Conservation (phyloP, 768 basidiomycete genomes). For the Strobilomyces dryophilus region DNA sequence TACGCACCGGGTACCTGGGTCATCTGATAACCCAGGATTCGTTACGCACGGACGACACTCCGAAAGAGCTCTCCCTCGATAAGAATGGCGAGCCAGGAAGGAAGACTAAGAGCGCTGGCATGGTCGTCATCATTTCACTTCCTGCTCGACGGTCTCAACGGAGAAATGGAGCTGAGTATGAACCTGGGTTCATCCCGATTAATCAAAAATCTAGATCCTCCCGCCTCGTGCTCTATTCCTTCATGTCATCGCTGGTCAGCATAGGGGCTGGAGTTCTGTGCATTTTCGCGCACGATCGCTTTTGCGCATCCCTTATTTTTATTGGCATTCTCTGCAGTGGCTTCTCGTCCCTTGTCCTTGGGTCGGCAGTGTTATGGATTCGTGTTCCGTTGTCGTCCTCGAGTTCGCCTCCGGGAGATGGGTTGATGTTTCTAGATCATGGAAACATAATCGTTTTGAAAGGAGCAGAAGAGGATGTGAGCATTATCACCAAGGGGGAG, state of each 20-base stretch:
- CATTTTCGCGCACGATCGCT: constrained; percentile 16
- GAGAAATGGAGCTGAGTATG: too few relatives aligned
- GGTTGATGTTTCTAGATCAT: too few relatives aligned
- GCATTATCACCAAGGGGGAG: too few relatives aligned
- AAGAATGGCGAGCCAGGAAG: constrained; percentile 3
- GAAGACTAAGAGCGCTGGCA: too few relatives aligned
- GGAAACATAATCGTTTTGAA: too few relatives aligned
- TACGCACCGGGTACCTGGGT: constrained; percentile 51
- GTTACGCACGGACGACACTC: neutral
- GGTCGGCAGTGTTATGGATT: constrained; percentile 23
- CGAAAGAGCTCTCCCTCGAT: constrained; percentile 8
- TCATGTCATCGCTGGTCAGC: constrained; percentile 22
- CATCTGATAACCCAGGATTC: constrained; percentile 39
- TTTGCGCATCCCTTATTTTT: constrained; percentile 29
- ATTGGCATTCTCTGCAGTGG: constrained; percentile 31
- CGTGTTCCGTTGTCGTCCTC: too few relatives aligned
- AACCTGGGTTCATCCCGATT: constrained; percentile 4
- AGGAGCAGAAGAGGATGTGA: too few relatives aligned
- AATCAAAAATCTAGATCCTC: constrained; percentile 2
- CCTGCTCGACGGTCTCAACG: too few relatives aligned
- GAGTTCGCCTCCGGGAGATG: too few relatives aligned
- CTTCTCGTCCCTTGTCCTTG: constrained; percentile 25
- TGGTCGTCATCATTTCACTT: too few relatives aligned
- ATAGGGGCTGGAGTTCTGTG: constrained; percentile 18
- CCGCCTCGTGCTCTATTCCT: constrained; percentile 13